Percentiles rank a stretch among this genome's conserved stretches.
These are phyloP conservation scores for Chenopodium quinoa DNA, from an alignment of 148 eudicot genomes.

Conservation along the genomic window DNA sequence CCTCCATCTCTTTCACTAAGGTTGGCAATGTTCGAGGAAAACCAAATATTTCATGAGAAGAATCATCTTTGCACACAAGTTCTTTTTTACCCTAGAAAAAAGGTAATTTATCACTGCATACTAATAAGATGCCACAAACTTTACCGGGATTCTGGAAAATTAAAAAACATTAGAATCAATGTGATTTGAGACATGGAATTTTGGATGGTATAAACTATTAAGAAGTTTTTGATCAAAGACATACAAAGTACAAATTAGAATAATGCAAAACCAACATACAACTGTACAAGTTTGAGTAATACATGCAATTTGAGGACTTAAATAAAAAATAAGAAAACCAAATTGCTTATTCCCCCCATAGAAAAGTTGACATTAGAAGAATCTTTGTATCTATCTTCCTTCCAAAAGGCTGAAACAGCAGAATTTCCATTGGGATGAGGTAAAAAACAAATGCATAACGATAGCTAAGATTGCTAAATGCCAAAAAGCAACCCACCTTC, in stretches of 20 bases:
- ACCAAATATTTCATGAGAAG: not conserved
- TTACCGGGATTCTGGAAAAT: not conserved
- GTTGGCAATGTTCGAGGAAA: not conserved
- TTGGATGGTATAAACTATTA: no score
- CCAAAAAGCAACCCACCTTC: conserved; percentile 33
- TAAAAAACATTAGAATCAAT: not conserved
- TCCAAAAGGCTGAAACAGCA: conserved; percentile 32
- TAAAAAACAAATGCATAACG: conserved; percentile 20
- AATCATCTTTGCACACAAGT: not conserved
- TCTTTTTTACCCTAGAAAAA: not conserved
- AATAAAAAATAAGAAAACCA: conserved; percentile 10
- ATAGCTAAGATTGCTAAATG: conserved; percentile 27
- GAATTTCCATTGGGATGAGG: conserved; percentile 24
- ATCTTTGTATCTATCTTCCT: conserved; percentile 25
- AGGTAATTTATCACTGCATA: no score
- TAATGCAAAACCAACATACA: conserved; percentile 13
- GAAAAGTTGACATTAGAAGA: conserved; percentile 20
- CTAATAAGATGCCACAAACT: not conserved
- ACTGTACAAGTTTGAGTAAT: conserved; percentile 7
- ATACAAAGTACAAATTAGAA: conserved; percentile 5
- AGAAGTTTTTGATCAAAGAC: not conserved
- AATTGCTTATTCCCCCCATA: conserved; percentile 11
- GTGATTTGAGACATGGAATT: not conserved
- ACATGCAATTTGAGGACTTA: conserved; percentile 5
- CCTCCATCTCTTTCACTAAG: not conserved